Evolutionary conservation across 805 yeast species (phyloP).

Genomic region (Pichia kluyveri): DNA sequence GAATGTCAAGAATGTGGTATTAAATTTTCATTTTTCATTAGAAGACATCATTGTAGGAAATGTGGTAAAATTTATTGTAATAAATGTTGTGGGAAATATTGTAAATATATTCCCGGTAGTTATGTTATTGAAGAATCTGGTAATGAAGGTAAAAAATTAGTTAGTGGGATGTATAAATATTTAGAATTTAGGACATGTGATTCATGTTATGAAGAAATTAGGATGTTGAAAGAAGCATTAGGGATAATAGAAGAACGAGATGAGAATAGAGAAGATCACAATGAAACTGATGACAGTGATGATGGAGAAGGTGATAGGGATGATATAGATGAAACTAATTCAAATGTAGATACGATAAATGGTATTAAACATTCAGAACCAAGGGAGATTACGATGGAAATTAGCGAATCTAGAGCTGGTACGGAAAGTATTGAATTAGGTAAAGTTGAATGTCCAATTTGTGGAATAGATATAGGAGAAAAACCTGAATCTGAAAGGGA

Average conservation of each 20-base stretch:
- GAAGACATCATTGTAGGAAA: constrained; percentile 77
- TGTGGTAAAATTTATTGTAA: constrained; percentile 80
- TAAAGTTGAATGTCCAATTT: constrained; percentile 36
- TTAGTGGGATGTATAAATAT: constrained; percentile 28
- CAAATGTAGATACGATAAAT: background rate
- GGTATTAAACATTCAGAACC: constrained; percentile 8
- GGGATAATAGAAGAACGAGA: constrained; percentile 11
- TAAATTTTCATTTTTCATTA: constrained; percentile 47
- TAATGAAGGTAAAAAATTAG: constrained; percentile 5
- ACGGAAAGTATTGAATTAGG: constrained; percentile 12
- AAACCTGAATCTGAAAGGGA: constrained; percentile 34
- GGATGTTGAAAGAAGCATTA: constrained; percentile 37
- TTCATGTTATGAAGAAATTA: constrained; percentile 56
- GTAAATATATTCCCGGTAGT: constrained; percentile 50
- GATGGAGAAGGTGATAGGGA: background rate
- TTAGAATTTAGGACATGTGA: constrained; percentile 69
- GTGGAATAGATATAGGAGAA: constrained; percentile 23
- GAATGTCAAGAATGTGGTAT: constrained; percentile 48
- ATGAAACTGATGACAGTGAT: background rate
- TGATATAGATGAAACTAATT: background rate
- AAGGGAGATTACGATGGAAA: constrained; percentile 9
- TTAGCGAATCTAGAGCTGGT: background rate
- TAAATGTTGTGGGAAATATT: constrained; percentile 45
- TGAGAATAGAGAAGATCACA: background rate
- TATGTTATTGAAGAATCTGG: constrained; percentile 38